Conservation (phyloP, 768 basidiomycete species). For the Lactarius psammicola region DNA sequence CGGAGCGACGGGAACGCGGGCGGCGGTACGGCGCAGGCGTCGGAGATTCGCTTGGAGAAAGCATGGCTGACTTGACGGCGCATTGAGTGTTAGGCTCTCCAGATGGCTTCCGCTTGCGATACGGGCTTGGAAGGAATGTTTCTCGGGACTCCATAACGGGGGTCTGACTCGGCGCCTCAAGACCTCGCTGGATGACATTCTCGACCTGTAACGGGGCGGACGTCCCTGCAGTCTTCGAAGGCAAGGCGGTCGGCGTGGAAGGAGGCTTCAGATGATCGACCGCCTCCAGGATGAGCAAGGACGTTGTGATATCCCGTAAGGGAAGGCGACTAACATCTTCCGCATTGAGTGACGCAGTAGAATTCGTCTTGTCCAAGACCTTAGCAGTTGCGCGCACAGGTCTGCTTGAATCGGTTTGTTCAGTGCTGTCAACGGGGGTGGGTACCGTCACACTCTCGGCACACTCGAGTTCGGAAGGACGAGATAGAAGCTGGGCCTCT, state of each 20-base stretch:
- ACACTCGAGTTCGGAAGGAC: not conserved
- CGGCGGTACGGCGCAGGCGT: not conserved
- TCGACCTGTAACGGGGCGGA: too few species aligned
- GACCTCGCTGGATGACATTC: not conserved
- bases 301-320: conserved; percentile 8
- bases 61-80: not conserved
- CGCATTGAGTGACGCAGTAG: too few species aligned
- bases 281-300: not conserved
- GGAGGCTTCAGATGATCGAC: not conserved
- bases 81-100: not conserved
- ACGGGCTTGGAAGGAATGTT: not conserved
- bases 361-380: not conserved
- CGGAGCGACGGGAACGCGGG: conserved; percentile 17
- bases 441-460: not conserved
- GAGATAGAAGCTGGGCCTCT: not conserved
- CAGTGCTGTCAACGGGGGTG: not conserved
- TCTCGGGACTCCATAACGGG: not conserved
- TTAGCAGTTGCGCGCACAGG: too few species aligned
- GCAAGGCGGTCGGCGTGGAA: too few species aligned
- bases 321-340: not conserved
- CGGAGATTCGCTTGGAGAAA: not conserved
- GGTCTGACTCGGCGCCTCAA: not conserved
- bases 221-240: not conserved
- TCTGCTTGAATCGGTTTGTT: not conserved
- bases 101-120: conserved; percentile 12